Evolutionary conservation across 2,329 filamentous ascomycete species (phyloP).

Genomic region (Raffaelea albimanens): DNA sequence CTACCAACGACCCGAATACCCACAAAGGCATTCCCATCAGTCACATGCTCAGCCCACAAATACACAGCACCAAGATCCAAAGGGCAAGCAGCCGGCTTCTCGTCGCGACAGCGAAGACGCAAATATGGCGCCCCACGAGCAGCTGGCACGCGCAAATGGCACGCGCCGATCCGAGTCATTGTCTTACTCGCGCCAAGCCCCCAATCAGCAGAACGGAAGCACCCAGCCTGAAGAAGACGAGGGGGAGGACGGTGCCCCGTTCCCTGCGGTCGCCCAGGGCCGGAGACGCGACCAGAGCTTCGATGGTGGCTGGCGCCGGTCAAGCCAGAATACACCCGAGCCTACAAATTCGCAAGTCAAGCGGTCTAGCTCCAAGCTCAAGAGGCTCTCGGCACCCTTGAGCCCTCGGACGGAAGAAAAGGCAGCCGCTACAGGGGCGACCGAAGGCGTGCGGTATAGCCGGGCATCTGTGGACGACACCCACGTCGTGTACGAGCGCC

Average conservation of each 20-base stretch:
- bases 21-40: too few species aligned
- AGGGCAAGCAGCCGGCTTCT: not conserved
- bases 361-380: conserved; percentile 48
- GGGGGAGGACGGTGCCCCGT: conserved; percentile 58
- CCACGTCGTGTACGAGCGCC: conserved; percentile 56
- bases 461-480: conserved; percentile 9
- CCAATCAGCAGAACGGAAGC: conserved; percentile 1
- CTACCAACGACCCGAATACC: not conserved
- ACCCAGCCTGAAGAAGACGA: conserved; percentile 20
- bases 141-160: conserved; percentile 4
- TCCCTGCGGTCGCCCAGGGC: conserved; percentile 57
- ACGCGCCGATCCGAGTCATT: conserved; percentile 5
- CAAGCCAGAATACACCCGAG: conserved; percentile 40
- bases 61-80: not conserved
- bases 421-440: conserved; percentile 9
- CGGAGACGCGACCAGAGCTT: conserved; percentile 38
- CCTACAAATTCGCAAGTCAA: conserved; percentile 34
- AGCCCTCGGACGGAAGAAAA: conserved; percentile 31
- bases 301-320: conserved; percentile 34
- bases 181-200: not conserved
- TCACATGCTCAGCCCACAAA: too few species aligned
- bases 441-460: conserved; percentile 24
- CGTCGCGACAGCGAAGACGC: not conserved
- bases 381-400: conserved; percentile 43
- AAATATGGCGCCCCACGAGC: conserved; percentile 2